Evolutionary conservation across 148 eudicot genomes (phyloP).

Genomic region (Tetragonia tetragonoides): DNA sequence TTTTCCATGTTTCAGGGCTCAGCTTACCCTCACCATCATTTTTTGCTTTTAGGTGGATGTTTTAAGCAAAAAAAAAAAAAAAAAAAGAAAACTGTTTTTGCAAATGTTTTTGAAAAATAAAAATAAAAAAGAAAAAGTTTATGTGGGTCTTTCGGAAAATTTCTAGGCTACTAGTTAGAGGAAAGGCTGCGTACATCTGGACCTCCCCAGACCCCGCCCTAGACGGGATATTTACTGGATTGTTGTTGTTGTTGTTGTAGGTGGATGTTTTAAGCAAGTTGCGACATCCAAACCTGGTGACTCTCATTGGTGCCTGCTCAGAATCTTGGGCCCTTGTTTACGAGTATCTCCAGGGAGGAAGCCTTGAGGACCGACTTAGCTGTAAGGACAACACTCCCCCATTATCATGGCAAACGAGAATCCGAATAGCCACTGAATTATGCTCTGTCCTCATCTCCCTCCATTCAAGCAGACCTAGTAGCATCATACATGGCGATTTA

Average conservation of each 20-base stretch:
- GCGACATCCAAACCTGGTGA: constrained; percentile 82
- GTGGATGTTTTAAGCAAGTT: constrained; percentile 77
- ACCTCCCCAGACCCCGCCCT: too few species aligned
- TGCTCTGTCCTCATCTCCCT: constrained; percentile 82
- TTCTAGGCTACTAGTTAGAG: too few species aligned
- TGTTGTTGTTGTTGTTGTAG: constrained; percentile 24
- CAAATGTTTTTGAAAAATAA: too few species aligned
- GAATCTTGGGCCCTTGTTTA: constrained; percentile 68
- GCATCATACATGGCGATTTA: constrained; percentile 66
- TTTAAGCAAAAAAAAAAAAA: constrained; percentile 47
- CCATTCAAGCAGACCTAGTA: constrained; percentile 59
- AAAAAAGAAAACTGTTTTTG: background rate
- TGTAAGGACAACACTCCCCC: constrained; percentile 77
- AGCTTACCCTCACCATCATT: constrained; percentile 1
- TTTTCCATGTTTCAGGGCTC: background rate
- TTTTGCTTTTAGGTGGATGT: constrained; percentile 54
- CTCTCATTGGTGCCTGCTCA: constrained; percentile 81
- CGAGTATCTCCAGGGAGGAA: constrained; percentile 82
- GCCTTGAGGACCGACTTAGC: constrained; percentile 82
- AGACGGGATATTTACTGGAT: too few species aligned
- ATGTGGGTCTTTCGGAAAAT: too few species aligned
- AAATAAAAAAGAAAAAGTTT: too few species aligned
- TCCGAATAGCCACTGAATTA: constrained; percentile 76
- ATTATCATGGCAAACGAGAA: constrained; percentile 76
- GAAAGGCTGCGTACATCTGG: too few species aligned